phyloP scores from a whole-genome alignment of 257 asterid species.

The Prunella vulgaris region DNA sequence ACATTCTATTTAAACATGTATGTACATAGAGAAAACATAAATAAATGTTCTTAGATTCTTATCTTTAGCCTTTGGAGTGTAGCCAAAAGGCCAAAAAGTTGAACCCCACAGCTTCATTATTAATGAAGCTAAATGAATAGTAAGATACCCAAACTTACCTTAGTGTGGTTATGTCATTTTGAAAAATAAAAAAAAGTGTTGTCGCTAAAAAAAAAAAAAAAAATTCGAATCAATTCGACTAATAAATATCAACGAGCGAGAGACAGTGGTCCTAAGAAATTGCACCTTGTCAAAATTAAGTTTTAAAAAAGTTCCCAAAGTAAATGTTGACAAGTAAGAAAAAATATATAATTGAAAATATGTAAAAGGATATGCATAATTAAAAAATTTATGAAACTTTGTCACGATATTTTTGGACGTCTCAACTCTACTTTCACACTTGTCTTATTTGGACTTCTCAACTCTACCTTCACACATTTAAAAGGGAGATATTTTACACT shows the following conservation, averaged over 20 bases:
- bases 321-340: not conserved
- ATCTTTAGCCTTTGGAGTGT: not conserved
- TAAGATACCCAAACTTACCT: slow-evolving; percentile 12
- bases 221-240: not conserved
- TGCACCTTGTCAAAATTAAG: slow-evolving; percentile 1
- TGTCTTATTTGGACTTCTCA: too few relatives aligned
- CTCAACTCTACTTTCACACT: too few relatives aligned
- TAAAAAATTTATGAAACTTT: too few relatives aligned
- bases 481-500: too few relatives aligned
- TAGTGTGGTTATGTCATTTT: slow-evolving; percentile 5
- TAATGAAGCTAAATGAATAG: not conserved
- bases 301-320: not conserved
- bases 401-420: too few relatives aligned
- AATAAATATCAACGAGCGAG: not conserved
- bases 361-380: too few relatives aligned
- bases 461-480: too few relatives aligned
- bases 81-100: not conserved
- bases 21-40: not conserved
- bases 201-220: not conserved
- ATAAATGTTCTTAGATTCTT: not conserved
- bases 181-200: not conserved
- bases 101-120: not conserved
- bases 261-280: not conserved
- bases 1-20: not conserved
- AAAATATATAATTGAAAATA: too few relatives aligned